These are phyloP conservation scores for Quercus glauca DNA, from an alignment of 306 rosid genomes.

Conservation along the genomic window DNA sequence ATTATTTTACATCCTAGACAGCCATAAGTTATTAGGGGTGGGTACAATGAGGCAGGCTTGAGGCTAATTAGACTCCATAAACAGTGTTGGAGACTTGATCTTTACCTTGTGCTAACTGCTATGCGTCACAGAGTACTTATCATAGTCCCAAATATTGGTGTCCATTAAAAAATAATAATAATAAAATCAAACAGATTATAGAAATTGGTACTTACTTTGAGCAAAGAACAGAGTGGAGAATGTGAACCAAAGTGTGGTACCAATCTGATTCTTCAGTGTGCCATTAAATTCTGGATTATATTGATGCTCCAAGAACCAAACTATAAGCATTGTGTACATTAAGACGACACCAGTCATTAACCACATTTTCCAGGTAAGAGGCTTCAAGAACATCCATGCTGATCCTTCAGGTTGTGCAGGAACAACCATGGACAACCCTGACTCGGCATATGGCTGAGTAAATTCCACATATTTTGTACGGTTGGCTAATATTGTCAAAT, in stretches of 20 bases:
- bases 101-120: no score
- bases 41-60: no score
- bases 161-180: no score
- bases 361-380: conserved; percentile 59
- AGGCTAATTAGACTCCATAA: no score
- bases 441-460: conserved; percentile 61
- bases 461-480: conserved; percentile 56
- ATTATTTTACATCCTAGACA: no score
- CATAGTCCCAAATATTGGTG: no score
- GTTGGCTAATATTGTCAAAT: conserved; percentile 47
- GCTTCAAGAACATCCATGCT: conserved; percentile 64
- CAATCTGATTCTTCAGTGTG: conserved; percentile 44
- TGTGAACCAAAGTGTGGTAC: conserved; percentile 61
- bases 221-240: conserved; percentile 75
- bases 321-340: conserved; percentile 49
- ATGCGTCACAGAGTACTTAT: no score
- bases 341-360: conserved; percentile 31
- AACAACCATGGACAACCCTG: conserved; percentile 65
- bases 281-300: conserved; percentile 56
- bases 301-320: conserved; percentile 62
- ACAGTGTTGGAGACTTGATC: no score
- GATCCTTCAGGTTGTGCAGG: conserved; percentile 30
- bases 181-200: no score
- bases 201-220: conserved; percentile 36
- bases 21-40: no score